Conservation (phyloP, 805 yeast species). For the Wickerhamomyces chaumierensis region DNA sequence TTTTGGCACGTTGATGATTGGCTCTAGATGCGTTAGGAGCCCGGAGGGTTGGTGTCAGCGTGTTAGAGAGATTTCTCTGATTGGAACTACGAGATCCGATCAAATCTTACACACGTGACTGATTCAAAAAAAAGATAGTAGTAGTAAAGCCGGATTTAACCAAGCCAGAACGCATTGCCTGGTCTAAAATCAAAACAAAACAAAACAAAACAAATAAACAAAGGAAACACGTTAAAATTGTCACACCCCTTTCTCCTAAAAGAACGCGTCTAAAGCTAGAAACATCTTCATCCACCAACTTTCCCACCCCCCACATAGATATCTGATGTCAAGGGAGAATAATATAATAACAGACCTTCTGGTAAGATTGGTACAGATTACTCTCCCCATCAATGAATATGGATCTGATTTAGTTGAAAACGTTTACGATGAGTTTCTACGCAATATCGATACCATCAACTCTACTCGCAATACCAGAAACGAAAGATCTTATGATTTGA, state of each 20-base stretch:
- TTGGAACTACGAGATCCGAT: too few relatives aligned
- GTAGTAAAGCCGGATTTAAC: too few relatives aligned
- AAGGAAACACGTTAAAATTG: too few relatives aligned
- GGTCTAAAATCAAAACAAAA: neutral
- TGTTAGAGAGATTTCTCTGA: too few relatives aligned
- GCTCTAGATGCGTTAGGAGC: neutral
- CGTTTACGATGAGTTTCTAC: neutral
- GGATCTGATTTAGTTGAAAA: neutral
- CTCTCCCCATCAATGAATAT: neutral
- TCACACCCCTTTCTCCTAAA: too few relatives aligned
- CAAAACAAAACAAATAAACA: neutral
- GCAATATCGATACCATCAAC: neutral
- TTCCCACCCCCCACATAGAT: too few relatives aligned
- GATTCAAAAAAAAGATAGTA: too few relatives aligned
- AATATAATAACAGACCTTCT: neutral
- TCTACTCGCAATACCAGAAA: neutral
- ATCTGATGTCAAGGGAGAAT: neutral
- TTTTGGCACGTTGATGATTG: neutral
- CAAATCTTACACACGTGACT: too few relatives aligned
- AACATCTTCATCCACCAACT: too few relatives aligned
- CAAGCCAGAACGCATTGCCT: too few relatives aligned
- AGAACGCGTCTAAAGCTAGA: too few relatives aligned
- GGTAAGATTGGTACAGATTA: neutral
- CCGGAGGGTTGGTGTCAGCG: neutral
- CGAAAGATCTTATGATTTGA: neutral